Base-by-base conservation (phyloP, 176 grass and related monocot genomes). In the Ananas comosus region DNA sequence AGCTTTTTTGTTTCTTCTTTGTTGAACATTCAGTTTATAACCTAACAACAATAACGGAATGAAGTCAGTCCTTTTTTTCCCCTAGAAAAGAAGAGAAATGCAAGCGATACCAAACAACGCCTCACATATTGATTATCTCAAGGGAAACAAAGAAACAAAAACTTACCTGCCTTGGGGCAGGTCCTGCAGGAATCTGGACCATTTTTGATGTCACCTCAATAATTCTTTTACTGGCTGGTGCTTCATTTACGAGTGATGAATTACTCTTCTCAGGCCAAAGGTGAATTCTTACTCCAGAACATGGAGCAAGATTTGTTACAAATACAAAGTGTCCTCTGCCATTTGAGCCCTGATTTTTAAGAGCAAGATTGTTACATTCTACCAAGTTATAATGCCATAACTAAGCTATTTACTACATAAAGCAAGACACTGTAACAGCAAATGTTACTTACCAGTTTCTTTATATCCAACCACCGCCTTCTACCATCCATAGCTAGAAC, bases 401-500 rank as follows among this genome's bases (percentile, higher is more conserved):
- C 66, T 14, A 63, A 50, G 24, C 53, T 13, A 11, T 14, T 19
- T 11, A 47, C 23, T 7, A 42, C 33, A 42, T 42, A 42, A 42
- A 42, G 6, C 6, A 7, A 4, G 33, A 42, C 33, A 42, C 5
- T 42, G 33, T 42, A 42, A 42, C 33, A 42, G 33, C 4, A 42
- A 42, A 42, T 42, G 33, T 5, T 42, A 42, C 76, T 77, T 90
- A 97, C 94, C 86, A 92, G 72, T 66, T 86, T 88, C 76, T 83
- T 88, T 73, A 97, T 90, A 80, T 97, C 94, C 67, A 97, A 74
- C 94, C 94, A 97, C 61, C 94, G 88, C 69, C 94, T 87, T 33
- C 87, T 85, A 68, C 94, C 94, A 90, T 97, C 94, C 89, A 97
- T 92, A 14, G 94, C 89, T 85, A 92, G 64, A 84, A 97, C 78